phyloP scores from a whole-genome alignment of 805 yeast species.

The Metschnikowia kunwiensis region DNA sequence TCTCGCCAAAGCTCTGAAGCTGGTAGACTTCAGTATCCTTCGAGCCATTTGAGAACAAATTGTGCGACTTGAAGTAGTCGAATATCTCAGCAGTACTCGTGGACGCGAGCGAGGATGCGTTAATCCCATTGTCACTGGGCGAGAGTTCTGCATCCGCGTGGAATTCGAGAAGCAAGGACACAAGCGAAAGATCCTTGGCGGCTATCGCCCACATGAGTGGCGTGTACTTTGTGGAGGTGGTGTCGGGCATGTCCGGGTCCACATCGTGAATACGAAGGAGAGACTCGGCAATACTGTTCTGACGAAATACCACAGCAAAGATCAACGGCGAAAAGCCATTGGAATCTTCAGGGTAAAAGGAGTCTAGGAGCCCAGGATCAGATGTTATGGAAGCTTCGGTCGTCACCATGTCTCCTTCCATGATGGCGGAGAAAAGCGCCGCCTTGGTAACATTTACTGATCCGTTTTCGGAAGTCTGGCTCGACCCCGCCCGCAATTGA shows the following conservation, averaged over 20 bases:
- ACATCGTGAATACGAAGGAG: constrained; percentile 41
- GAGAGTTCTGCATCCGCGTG: constrained; percentile 60
- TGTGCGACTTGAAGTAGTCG: constrained; percentile 56
- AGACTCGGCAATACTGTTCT: constrained; percentile 45
- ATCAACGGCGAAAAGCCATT: constrained; percentile 37
- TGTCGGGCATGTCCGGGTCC: constrained; percentile 52
- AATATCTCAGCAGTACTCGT: constrained; percentile 53
- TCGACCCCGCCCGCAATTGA: constrained; percentile 1
- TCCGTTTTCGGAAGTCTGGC: neutral
- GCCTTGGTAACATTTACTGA: neutral
- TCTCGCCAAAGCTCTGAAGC: constrained; percentile 16
- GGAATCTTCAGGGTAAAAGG: constrained; percentile 24
- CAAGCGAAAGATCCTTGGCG: constrained; percentile 53
- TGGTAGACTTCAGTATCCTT: constrained; percentile 14
- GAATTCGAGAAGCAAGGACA: constrained; percentile 52
- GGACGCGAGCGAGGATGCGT: constrained; percentile 56
- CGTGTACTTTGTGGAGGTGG: constrained; percentile 47
- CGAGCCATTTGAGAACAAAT: constrained; percentile 21
- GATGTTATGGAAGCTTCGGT: constrained; percentile 26
- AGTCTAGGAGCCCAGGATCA: constrained; percentile 22
- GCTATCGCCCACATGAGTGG: constrained; percentile 88
- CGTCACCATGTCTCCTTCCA: constrained; percentile 38
- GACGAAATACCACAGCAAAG: constrained; percentile 55
- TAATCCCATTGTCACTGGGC: constrained; percentile 33
- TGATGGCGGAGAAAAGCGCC: constrained; percentile 29